These are phyloP conservation scores for Fomitopsis betulina DNA, from an alignment of 1,284 basidiomycete species.

Conservation along the genomic window DNA sequence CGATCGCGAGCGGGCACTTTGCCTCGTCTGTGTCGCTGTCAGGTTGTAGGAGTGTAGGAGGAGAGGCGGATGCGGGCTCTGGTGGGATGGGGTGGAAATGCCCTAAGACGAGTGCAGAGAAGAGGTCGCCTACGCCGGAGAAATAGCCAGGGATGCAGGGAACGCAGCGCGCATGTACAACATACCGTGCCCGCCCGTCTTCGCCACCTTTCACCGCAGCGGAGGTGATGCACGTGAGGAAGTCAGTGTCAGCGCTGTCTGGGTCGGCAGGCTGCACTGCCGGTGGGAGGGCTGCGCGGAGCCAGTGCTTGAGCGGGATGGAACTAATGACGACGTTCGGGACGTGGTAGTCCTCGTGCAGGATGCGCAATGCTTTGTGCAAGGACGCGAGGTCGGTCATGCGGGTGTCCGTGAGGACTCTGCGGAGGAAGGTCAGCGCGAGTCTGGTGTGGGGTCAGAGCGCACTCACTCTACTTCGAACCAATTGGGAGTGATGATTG, in stretches of 20 bases:
- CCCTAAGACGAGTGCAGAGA: conserved; percentile 89
- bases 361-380: conserved; percentile 59
- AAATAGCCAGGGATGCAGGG: conserved; percentile 90
- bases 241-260: conserved; percentile 31
- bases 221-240: conserved; percentile 80
- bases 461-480: conserved; percentile 89
- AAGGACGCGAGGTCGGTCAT: conserved; percentile 68
- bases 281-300: conserved; percentile 44
- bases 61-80: not conserved
- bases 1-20: conserved; percentile 44
- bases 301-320: conserved; percentile 62
- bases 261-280: conserved; percentile 33
- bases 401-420: conserved; percentile 68
- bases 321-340: conserved; percentile 93
- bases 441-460: not conserved
- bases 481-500: conserved; percentile 96
- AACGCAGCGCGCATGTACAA: conserved; percentile 68
- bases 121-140: conserved; percentile 95
- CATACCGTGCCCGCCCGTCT: conserved; percentile 25
- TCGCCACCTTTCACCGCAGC: conserved; percentile 23
- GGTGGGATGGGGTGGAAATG: conserved; percentile 52
- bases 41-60: conserved; percentile 16
- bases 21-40: conserved; percentile 18
- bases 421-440: conserved; percentile 25
- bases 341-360: conserved; percentile 75